Evolutionary conservation across 805 yeast genomes (phyloP).

Genomic region (Candida maesae): DNA sequence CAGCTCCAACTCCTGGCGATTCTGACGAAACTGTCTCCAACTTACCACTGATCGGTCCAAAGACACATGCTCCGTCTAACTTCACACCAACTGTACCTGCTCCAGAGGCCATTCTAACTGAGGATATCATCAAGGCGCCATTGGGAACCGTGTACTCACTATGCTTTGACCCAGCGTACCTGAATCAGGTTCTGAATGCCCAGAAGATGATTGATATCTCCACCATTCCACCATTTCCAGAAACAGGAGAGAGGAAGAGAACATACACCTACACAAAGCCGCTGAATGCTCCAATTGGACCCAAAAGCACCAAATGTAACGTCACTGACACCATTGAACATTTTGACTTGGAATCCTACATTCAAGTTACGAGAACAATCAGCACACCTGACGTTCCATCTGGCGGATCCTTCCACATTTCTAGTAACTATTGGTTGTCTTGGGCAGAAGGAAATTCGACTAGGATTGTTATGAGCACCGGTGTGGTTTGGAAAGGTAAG

Average conservation of each 20-base stretch:
- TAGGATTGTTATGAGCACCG: conserved; percentile 49
- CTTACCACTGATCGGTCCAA: conserved; percentile 34
- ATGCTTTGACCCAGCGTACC: conserved; percentile 51
- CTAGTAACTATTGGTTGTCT: conserved; percentile 53
- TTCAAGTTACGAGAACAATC: conserved; percentile 59
- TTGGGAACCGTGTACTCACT: conserved; percentile 57
- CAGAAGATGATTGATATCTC: conserved; percentile 63
- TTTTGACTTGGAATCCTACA: conserved; percentile 50
- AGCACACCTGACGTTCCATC: conserved; percentile 94
- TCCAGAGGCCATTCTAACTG: conserved; percentile 48
- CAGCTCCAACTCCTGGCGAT: conserved; percentile 14
- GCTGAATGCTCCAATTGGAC: conserved; percentile 80
- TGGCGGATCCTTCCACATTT: conserved; percentile 64
- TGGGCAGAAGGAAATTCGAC: conserved; percentile 63
- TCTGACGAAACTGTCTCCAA: conserved; percentile 19
- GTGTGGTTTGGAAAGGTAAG: conserved; percentile 67
- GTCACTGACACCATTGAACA: conserved; percentile 57
- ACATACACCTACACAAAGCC: conserved; percentile 69
- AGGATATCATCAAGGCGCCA: conserved; percentile 56
- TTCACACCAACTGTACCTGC: conserved; percentile 40
- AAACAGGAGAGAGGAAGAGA: conserved; percentile 34
- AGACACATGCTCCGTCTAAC: conserved; percentile 42
- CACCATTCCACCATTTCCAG: conserved; percentile 38
- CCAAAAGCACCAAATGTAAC: conserved; percentile 77
- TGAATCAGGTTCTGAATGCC: conserved; percentile 42